Evolutionary conservation across 352 stramenopile genomes (phyloP).

Genomic region (Phytophthora syringae): DNA sequence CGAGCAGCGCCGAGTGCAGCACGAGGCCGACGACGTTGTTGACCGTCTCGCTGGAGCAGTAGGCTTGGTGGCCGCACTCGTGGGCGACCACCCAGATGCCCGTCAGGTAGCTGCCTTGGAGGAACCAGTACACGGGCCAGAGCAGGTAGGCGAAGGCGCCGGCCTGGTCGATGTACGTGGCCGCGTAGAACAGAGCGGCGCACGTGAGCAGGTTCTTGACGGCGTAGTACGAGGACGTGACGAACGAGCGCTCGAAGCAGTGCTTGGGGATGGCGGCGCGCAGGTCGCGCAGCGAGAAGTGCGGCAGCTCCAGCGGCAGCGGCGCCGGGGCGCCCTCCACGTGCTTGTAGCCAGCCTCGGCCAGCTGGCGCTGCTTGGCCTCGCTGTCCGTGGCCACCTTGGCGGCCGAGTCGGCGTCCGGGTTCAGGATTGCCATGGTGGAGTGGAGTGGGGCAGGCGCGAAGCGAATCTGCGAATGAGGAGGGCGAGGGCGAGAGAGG

Average conservation of each 20-base stretch:
- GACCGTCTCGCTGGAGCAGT: conserved; percentile 92
- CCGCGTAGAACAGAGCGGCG: conserved; percentile 88
- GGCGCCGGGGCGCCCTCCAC: conserved; percentile 77
- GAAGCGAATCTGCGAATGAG: conserved; percentile 46
- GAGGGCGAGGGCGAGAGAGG: background rate
- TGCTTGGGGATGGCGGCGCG: conserved; percentile 93
- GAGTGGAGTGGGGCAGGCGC: conserved; percentile 6
- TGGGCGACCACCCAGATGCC: conserved; percentile 98
- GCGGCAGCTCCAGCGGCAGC: conserved; percentile 80
- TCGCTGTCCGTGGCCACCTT: conserved; percentile 35
- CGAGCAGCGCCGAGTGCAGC: conserved; percentile 96
- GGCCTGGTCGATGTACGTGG: conserved; percentile 66
- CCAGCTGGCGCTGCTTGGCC: conserved; percentile 57
- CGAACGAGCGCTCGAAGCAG: conserved; percentile 96
- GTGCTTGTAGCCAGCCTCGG: conserved; percentile 72
- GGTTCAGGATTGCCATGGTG: conserved; percentile 74
- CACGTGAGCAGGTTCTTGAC: conserved; percentile 92
- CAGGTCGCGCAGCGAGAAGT: conserved; percentile 91
- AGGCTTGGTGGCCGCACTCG: conserved; percentile 98
- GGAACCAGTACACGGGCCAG: conserved; percentile 97
- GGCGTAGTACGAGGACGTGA: conserved; percentile 93
- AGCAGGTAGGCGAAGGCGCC: conserved; percentile 66
- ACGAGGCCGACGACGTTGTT: conserved; percentile 98
- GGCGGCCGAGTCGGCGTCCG: conserved; percentile 49
- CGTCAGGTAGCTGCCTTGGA: conserved; percentile 97